Conservation (phyloP, 2,329 filamentous ascomycete genomes). For the Fusarium camptoceras region DNA sequence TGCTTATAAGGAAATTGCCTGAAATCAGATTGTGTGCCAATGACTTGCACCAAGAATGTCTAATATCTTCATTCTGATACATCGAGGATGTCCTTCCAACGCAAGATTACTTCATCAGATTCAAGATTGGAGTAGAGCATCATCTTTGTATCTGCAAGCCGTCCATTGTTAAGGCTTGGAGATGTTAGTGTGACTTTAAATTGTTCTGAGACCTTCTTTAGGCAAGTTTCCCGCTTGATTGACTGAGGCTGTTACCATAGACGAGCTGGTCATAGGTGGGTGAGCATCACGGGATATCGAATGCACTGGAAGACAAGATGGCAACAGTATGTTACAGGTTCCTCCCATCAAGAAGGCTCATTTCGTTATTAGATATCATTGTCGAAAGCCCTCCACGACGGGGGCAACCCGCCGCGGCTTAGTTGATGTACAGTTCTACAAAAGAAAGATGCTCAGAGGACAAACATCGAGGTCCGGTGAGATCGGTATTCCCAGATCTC, state of each 20-base stretch:
- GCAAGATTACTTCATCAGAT: not conserved
- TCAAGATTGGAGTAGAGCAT: not conserved
- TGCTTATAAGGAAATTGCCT: not conserved
- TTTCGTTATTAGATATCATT: slow-evolving; percentile 22
- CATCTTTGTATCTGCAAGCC: not conserved
- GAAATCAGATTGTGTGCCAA: not conserved
- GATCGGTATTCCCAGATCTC: slow-evolving; percentile 40
- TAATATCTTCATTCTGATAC: not conserved
- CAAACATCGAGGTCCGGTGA: slow-evolving; percentile 42
- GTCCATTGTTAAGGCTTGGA: not conserved
- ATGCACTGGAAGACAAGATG: not conserved
- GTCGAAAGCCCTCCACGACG: slow-evolving; percentile 34
- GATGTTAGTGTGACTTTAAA: not conserved
- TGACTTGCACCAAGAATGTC: not conserved
- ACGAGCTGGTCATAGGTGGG: not conserved
- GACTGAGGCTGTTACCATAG: not conserved
- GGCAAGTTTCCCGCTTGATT: not conserved
- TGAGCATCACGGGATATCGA: not conserved
- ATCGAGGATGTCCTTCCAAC: not conserved
- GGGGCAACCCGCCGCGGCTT: slow-evolving; percentile 34
- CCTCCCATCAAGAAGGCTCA: slow-evolving; percentile 1
- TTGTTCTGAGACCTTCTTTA: not conserved
- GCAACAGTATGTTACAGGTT: not conserved
- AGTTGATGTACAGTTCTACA: slow-evolving; percentile 51
- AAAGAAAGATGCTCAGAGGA: slow-evolving; percentile 49